phyloP scores from a whole-genome alignment of 78 protist genomes.

The Dictyostelium citrinum region DNA sequence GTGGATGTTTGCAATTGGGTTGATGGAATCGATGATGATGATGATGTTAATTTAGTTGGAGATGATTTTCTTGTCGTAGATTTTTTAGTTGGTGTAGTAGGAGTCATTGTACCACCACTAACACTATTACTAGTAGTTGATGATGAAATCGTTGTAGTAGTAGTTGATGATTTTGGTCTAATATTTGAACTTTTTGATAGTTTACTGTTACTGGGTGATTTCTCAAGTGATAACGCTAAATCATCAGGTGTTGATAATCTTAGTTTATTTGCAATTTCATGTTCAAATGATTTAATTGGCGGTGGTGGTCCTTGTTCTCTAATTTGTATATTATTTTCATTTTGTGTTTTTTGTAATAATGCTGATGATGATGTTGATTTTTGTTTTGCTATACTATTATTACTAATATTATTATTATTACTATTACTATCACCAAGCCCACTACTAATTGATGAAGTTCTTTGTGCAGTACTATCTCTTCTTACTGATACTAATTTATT shows the following conservation, averaged over 20 bases:
- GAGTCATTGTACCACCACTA: background rate
- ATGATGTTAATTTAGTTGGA: background rate
- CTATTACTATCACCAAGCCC: background rate
- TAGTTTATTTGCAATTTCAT: conserved; percentile 11
- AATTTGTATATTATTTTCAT: background rate
- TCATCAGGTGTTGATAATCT: conserved; percentile 18
- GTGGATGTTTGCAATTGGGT: background rate
- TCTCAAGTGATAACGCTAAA: background rate
- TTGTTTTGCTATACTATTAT: background rate
- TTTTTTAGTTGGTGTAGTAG: background rate
- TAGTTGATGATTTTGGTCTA: background rate
- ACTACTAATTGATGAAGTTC: background rate
- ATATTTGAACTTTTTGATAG: background rate
- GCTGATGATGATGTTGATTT: background rate
- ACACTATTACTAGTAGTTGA: background rate
- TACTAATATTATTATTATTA: background rate
- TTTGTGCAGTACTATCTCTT: conserved; percentile 53
- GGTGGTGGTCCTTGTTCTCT: conserved; percentile 2
- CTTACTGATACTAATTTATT: conserved; percentile 34
- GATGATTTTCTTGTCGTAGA: background rate
- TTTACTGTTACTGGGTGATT: background rate
- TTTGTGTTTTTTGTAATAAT: background rate
- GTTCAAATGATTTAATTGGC: background rate
- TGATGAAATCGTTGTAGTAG: background rate
- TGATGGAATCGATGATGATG: background rate